These are phyloP conservation scores for Mycogone perniciosa DNA, from an alignment of 2,329 filamentous ascomycete species.

Conservation along the genomic window DNA sequence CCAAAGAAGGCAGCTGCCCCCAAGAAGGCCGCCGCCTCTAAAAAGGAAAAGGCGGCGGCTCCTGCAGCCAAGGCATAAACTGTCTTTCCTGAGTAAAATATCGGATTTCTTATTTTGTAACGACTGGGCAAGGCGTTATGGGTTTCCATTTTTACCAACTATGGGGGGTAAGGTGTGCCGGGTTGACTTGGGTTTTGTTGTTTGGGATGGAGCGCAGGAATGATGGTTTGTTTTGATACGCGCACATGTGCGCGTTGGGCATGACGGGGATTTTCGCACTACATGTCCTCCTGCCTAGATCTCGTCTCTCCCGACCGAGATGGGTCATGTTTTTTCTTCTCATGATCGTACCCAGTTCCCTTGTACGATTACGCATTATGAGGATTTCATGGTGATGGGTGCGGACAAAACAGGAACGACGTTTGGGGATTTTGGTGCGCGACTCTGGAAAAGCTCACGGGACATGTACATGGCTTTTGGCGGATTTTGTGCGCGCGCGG, in stretches of 20 bases:
- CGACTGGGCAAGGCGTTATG: constrained; percentile 32
- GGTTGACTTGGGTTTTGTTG: constrained; percentile 14
- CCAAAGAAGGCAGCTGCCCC: constrained; percentile 36
- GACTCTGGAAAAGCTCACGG: neutral
- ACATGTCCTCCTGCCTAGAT: constrained; percentile 10
- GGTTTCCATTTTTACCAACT: constrained; percentile 19
- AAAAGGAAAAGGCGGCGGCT: constrained; percentile 38
- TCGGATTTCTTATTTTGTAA: constrained; percentile 27
- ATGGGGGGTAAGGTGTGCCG: constrained; percentile 14
- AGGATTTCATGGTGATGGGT: too few relatives aligned
- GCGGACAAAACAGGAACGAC: neutral
- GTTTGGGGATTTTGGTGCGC: neutral
- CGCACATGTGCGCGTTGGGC: constrained; percentile 16
- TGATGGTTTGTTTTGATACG: constrained; percentile 18
- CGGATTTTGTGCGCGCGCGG: neutral
- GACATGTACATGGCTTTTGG: neutral
- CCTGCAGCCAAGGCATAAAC: constrained; percentile 32
- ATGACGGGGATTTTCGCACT: constrained; percentile 14
- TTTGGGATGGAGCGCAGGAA: constrained; percentile 16
- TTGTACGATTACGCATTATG: too few relatives aligned
- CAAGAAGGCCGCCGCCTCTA: constrained; percentile 34
- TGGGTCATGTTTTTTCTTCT: constrained; percentile 2
- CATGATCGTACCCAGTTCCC: too few relatives aligned
- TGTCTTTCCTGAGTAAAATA: constrained; percentile 1
- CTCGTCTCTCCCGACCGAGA: constrained; percentile 4